Evolutionary conservation across 495 filamentous ascomycete species (phyloP), one percentile per base, ranked within the genome.

Genomic region (Hypoxylon rickii): DNA sequence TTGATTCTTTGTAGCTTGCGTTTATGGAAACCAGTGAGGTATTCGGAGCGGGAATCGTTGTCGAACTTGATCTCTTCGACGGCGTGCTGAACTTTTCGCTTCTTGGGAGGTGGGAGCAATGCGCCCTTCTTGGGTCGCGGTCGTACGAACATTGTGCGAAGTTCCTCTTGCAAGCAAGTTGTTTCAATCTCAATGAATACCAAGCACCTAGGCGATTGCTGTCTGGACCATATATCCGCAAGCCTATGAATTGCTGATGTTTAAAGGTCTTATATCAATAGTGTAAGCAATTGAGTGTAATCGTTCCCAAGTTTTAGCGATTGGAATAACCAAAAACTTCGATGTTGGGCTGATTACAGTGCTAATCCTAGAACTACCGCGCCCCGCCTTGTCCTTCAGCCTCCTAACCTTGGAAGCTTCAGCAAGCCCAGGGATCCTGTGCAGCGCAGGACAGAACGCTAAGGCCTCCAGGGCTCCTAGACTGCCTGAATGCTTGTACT

Each of bases 11-110:
- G 84, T 44, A 87, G 73, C 70, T 98, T 98, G 68, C 94, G 87
- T 79, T 96, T 97, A 76, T 90, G 93, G 74, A 98, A 98, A 3
- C 94, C 94, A 5, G 90, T 96, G 31, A 98, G 80, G 62, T 89
- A 98, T 57, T 97, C 88, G 56, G 85, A 78, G 42, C 94, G 84
- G 34, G 86, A 86, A 38, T 77, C 75, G 40, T 76, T 65, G 74
- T 97, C 93, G 73, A 97, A 97, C 34, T 77, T 85, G 71, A 98
- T 86, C 66, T 92, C 89, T 59, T 88, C 88, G 46, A 88, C 75
- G 32, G 79, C 73, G 47, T 78, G 73, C 2, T 68, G 64, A n/a
- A 67, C 65, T 71, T 89, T 91, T 45, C 88, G 76, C 59, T 79
- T 83, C 70, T 89, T 92, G n/a, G 75, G 62, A 12, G 82, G 75